Conservation (phyloP, 192 early-diverging fungal genomes). For the Entophlyctis helioformis region DNA sequence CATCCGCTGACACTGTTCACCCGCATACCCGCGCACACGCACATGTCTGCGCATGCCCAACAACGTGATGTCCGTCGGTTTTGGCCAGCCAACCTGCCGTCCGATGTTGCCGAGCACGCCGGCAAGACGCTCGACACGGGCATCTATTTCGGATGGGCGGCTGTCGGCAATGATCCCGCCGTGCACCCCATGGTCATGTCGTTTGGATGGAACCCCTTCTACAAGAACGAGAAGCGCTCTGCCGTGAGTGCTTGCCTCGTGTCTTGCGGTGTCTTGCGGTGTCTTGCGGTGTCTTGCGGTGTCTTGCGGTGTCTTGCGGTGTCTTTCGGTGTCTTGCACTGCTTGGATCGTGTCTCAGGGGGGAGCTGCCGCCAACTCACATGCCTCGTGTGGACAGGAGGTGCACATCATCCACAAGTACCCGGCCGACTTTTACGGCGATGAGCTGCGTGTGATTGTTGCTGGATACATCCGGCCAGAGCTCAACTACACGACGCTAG, state of each 20-base stretch:
- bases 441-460: constrained; percentile 69
- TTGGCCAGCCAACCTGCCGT: constrained; percentile 87
- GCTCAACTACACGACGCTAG: constrained; percentile 72
- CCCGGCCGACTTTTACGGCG: constrained; percentile 82
- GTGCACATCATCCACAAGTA: constrained; percentile 92
- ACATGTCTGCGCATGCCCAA: too few species aligned
- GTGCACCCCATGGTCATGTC: constrained; percentile 98
- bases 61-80: too few species aligned
- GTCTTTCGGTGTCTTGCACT: too few species aligned
- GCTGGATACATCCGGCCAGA: constrained; percentile 84
- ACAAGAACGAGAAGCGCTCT: constrained; percentile 91
- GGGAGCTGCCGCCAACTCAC: too few species aligned
- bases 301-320: too few species aligned
- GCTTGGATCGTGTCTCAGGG: too few species aligned
- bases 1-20: too few species aligned
- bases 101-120: constrained; percentile 54
- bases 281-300: too few species aligned
- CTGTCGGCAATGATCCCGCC: constrained; percentile 37
- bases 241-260: constrained; percentile 40
- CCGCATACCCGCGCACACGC: too few species aligned
- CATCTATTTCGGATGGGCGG: constrained; percentile 93
- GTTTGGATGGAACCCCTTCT: constrained; percentile 98
- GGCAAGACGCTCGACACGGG: constrained; percentile 62
- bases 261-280: too few species aligned
- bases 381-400: too few species aligned